These are phyloP conservation scores for Clohesyomyces aquaticus DNA, from an alignment of 495 filamentous ascomycete genomes.

Conservation along the genomic window DNA sequence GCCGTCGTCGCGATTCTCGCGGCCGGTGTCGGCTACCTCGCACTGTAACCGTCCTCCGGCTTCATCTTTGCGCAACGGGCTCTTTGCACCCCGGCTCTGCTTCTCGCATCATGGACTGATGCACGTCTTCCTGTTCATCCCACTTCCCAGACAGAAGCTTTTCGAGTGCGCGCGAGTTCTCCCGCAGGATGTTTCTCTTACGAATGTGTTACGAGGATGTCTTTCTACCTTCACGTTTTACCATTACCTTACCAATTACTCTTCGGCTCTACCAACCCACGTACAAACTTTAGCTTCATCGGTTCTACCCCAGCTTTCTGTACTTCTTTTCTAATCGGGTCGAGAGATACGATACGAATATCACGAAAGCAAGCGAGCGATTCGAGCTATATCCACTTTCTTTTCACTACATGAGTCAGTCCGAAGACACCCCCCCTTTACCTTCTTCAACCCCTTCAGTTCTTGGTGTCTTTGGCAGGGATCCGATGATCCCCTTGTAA, in stretches of 20 bases:
- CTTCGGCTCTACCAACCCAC: no score
- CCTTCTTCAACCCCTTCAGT: not conserved
- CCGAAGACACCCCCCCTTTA: not conserved
- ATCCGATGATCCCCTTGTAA: not conserved
- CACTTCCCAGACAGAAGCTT: slow-evolving; percentile 19
- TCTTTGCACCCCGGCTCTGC: slow-evolving; percentile 20
- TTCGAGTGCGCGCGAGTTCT: no score
- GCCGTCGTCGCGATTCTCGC: slow-evolving; percentile 31
- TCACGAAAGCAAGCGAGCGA: not conserved
- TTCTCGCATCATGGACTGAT: slow-evolving; percentile 36
- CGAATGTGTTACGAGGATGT: slow-evolving; percentile 14
- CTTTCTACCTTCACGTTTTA: not conserved
- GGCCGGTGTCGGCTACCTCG: slow-evolving; percentile 30
- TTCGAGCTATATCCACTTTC: slow-evolving; percentile 27
- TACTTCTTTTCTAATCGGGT: slow-evolving; percentile 3
- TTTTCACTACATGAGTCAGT: slow-evolving; percentile 3
- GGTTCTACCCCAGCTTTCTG: slow-evolving; percentile 8
- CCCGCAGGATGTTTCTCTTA: slow-evolving; percentile 2
- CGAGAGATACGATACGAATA: not conserved
- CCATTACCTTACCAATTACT: no score
- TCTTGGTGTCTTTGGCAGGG: not conserved
- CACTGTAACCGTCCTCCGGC: slow-evolving; percentile 30
- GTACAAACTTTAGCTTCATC: not conserved
- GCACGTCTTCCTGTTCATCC: slow-evolving; percentile 12
- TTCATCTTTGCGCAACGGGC: not conserved